phyloP scores from a whole-genome alignment of 208 protist genomes.

The Acanthamoeba castellanii region DNA sequence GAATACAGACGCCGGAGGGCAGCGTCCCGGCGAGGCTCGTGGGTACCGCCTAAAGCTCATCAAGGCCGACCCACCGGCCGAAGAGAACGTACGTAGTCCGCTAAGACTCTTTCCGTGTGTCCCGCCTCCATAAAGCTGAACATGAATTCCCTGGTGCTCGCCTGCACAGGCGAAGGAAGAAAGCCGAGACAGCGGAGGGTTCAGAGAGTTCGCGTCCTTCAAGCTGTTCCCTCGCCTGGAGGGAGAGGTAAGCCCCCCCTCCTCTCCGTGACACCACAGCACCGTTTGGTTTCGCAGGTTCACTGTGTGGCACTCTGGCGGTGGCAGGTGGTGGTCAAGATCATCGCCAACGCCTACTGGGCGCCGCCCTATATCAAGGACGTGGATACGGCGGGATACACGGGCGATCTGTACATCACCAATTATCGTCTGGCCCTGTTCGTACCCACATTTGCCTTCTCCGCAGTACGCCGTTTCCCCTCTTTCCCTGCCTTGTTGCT shows the following conservation, averaged over 20 bases:
- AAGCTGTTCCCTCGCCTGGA: conserved; percentile 6
- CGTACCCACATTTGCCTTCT: neutral
- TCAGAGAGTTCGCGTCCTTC: conserved; percentile 1
- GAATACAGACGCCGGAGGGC: neutral
- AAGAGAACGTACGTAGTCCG: neutral
- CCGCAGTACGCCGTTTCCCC: neutral
- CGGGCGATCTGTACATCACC: conserved; percentile 24
- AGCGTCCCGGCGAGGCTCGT: neutral
- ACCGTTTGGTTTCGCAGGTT: neutral
- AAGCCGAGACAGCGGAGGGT: neutral
- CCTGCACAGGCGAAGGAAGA: neutral
- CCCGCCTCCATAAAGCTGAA: no score
- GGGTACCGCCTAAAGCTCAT: neutral
- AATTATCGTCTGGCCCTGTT: conserved; percentile 28
- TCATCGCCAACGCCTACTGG: conserved; percentile 27
- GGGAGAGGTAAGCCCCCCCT: neutral
- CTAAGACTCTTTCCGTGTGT: neutral
- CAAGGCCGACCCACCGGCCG: neutral
- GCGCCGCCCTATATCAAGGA: neutral
- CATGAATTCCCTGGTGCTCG: neutral
- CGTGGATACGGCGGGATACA: neutral
- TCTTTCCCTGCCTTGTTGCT: no score
- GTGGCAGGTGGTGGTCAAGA: neutral
- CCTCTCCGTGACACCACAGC: neutral
- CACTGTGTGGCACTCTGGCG: no score